Base-by-base conservation (phyloP, 306 rosid genomes). In the Parietaria judaica region DNA sequence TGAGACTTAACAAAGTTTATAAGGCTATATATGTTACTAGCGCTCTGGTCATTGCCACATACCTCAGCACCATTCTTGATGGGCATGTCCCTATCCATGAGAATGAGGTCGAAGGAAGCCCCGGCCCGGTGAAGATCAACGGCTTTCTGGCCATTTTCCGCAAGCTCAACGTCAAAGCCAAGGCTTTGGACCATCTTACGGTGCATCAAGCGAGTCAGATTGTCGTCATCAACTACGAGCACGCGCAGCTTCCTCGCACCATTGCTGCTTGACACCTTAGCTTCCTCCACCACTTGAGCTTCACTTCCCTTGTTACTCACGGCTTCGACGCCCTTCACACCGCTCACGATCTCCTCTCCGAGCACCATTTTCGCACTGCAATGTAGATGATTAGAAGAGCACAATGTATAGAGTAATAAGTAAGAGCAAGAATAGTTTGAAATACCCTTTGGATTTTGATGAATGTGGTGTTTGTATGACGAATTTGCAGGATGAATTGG, bases 41-140 rank as follows among this genome's bases (percentile, higher is more conserved):
- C 9, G 44, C 9, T 41, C 9, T 41, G 7, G 2, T 5, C 9
- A 35, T 36, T 5, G 10, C 12, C 4, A 6, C 14, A 23, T 72
- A 75, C 79, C 79, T 75, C 54, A 9, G 34, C 5, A 5, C 79
- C 79, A 55, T 65, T 63, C 75, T 70, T 70, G 50, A 66, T 2
- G 11, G 79, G 72, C 79, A 75, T 70, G 47, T 70, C 75, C 61
- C 56, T 14, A 37, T 75, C 79, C 66, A 75, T 75, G 48, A 70
- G 61, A 66, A 70, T 65, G 59, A 75, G 61, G 56, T 75, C 75
- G 34, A 75, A 75, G 14, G 58, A 58, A 59, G 75, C 75, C 47
- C 75, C 71, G 2, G 51, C 66, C 7, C 57, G 68, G 52, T 47
- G 67, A 8, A 70, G 71, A 54, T 75, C 71, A 0, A 60, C 54